Evolutionary conservation across 2,329 filamentous ascomycete species (phyloP), one percentile per base, ranked within the genome.

Genomic region (Colletotrichum tropicale): DNA sequence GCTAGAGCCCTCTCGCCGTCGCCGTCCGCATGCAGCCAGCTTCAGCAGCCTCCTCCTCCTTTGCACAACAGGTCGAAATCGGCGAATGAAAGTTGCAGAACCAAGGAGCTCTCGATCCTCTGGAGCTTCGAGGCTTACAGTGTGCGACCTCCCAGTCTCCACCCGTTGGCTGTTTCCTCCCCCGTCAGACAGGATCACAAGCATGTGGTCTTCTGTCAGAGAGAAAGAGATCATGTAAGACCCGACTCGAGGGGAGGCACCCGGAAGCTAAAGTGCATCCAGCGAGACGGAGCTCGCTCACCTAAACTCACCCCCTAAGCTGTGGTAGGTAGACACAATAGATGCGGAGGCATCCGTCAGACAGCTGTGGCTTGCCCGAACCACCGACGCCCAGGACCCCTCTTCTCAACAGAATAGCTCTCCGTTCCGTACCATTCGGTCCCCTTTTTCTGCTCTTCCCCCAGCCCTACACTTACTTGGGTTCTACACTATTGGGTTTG

Each of bases 381-480:
- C 52, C 24, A 43, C 38, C 38, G 38, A n/a, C 26, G 21, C 34
- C n/a, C 15, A 15, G 52, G 43, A 68, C 55, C 24, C 61, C 15
- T 38, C 55, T 21, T 21, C 36, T 21, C 26, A 56, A 16, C 55
- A 28, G 38, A 48, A 61, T 24, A 70, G 9, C 55, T 38, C 24
- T 24, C 24, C 34, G 32, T 58, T n/a, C 34, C 24, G 28, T 65
- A 28, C 30, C 18, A 24, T 55, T 56, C 12, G 38, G 38, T 43
- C 38, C 38, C 18, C 16, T 43, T n/a, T n/a, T 38, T 43, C n/a
- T n/a, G 18, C 18, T 10, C n/a, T 61, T 10, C 58, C 58, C 48
- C 60, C 72, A 75, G 72, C 72, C 72, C 68, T 75, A 71, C 68
- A 34, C 68, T 66, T n/a, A 62, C 52, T 61, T 26, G 36, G 68